Percentiles rank a stretch among this genome's conserved stretches.
phyloP scores from a whole-genome alignment of 352 stramenopile species.

The Blastocystis sp. region DNA sequence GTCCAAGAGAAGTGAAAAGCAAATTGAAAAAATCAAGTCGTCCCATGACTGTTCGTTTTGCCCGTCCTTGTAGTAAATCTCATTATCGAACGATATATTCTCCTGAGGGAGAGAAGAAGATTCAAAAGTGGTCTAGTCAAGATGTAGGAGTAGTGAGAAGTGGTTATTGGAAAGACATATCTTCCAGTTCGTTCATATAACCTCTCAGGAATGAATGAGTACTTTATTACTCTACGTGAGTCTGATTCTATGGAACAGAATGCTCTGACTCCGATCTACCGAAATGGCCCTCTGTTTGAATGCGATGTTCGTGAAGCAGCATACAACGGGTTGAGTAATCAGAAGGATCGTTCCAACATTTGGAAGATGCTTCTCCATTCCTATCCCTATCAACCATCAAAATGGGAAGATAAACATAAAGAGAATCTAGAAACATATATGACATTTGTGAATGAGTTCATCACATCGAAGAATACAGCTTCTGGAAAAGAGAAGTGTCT shows the following conservation, averaged over 20 bases:
- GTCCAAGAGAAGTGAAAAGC: conserved; percentile 51
- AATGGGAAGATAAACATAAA: conserved; percentile 59
- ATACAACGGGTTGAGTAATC: conserved; percentile 61
- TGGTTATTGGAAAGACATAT: conserved; percentile 1
- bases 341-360: conserved; percentile 3
- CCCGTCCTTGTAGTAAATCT: neutral
- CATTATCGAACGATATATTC: neutral
- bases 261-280: conserved; percentile 12
- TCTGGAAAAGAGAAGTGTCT: conserved; percentile 35
- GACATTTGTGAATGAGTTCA: conserved; percentile 66
- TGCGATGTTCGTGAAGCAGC: conserved; percentile 58
- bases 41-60: conserved; percentile 54
- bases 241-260: neutral
- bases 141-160: neutral
- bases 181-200: conserved; percentile 45
- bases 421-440: conserved; percentile 58
- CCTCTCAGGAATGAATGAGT: neutral
- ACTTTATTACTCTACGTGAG: neutral
- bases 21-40: conserved; percentile 35
- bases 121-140: neutral
- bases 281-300: conserved; percentile 57
- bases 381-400: conserved; percentile 50
- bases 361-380: conserved; percentile 66
- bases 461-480: conserved; percentile 6
- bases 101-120: conserved; percentile 1